Conservation (phyloP, 2,329 filamentous ascomycete genomes). For the Penicillium sp. region DNA sequence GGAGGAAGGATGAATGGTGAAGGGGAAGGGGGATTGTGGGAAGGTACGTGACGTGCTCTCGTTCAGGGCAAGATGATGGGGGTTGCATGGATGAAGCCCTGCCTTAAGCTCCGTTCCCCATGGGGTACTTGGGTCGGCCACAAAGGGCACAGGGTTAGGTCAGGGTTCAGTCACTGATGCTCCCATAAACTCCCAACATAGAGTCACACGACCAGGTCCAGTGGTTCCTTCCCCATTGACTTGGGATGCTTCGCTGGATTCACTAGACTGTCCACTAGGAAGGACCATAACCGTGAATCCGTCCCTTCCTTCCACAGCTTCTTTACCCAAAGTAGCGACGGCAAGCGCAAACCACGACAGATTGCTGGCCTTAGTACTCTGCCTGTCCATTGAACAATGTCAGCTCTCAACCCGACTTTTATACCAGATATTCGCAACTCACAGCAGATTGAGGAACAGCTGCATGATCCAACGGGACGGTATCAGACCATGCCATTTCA, state of each 20-base stretch:
- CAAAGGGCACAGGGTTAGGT: slow-evolving; percentile 4
- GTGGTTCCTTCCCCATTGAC: not conserved
- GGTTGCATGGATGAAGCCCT: not conserved
- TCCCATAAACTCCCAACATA: slow-evolving; percentile 45
- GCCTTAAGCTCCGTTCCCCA: not conserved
- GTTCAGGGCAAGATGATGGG: not conserved
- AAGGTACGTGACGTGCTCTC: not conserved
- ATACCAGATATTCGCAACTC: slow-evolving; percentile 20
- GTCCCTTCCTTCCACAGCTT: slow-evolving; percentile 41
- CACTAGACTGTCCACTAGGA: slow-evolving; percentile 6
- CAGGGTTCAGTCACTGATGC: slow-evolving; percentile 23
- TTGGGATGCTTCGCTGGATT: not conserved
- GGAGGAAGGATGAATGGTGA: not conserved
- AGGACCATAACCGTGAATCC: slow-evolving; percentile 40
- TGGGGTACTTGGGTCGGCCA: not conserved
- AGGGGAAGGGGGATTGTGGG: not conserved
- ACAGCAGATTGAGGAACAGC: slow-evolving; percentile 40
- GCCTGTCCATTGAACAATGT: slow-evolving; percentile 20
- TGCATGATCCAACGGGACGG: slow-evolving; percentile 41
- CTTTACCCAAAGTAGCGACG: slow-evolving; percentile 34
- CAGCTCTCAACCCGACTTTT: slow-evolving; percentile 6
- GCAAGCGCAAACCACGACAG: slow-evolving; percentile 39
- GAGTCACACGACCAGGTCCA: slow-evolving; percentile 11
- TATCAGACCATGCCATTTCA: slow-evolving; percentile 48
- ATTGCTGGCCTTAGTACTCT: slow-evolving; percentile 10